Evolutionary conservation across 1,139 yeast genomes (phyloP).

Genomic region (Trichomonascaceae sp.): DNA sequence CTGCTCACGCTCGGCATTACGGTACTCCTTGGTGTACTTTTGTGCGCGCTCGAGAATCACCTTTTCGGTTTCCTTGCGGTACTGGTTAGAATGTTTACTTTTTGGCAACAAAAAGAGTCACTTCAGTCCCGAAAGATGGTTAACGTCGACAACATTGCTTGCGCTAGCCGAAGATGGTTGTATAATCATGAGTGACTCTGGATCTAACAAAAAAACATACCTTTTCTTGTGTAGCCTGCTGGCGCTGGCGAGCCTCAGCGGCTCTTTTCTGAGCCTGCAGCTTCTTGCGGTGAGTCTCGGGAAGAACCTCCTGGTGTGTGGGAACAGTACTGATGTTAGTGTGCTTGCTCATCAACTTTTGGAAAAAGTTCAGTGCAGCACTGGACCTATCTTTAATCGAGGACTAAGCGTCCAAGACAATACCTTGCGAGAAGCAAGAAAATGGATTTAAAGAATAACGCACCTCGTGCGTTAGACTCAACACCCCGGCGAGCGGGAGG

Average conservation of each 20-base stretch:
- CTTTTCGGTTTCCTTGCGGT: slow-evolving; percentile 78
- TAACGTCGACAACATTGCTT: slow-evolving; percentile 83
- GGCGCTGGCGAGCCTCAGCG: slow-evolving; percentile 62
- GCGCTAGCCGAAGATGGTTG: slow-evolving; percentile 21
- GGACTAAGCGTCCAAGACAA: not conserved
- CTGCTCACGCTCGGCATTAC: slow-evolving; percentile 86
- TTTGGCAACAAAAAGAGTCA: slow-evolving; percentile 1
- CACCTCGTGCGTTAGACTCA: not conserved
- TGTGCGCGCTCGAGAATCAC: slow-evolving; percentile 96
- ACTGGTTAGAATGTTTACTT: slow-evolving; percentile 13
- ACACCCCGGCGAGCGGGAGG: not conserved
- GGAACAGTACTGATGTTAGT: slow-evolving; percentile 18
- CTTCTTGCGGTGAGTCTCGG: slow-evolving; percentile 96
- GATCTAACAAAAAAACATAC: slow-evolving; percentile 38
- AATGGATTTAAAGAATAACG: not conserved
- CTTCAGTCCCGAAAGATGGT: slow-evolving; percentile 99
- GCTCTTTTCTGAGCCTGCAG: slow-evolving; percentile 40
- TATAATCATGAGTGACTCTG: slow-evolving; percentile 6
- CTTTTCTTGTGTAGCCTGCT: slow-evolving; percentile 67
- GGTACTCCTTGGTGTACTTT: slow-evolving; percentile 95
- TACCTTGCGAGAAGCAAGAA: not conserved
- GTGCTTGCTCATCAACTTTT: too few relatives aligned
- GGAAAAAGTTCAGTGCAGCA: too few relatives aligned
- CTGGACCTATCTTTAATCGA: not conserved
- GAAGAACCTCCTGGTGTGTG: slow-evolving; percentile 29